Base-by-base conservation (phyloP, 148 eudicot species). In the Limonium bicolor region DNA sequence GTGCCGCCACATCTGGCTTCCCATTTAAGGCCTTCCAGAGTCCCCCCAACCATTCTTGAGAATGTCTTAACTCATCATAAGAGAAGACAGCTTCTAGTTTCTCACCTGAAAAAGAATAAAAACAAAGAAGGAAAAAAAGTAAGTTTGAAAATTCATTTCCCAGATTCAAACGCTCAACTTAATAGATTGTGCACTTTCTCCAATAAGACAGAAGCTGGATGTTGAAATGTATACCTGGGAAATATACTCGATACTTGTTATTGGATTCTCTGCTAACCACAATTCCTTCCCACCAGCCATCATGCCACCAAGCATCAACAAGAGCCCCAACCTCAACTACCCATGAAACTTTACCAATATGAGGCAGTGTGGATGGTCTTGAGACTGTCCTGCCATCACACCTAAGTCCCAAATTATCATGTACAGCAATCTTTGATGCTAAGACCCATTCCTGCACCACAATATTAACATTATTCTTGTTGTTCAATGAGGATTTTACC, bases 241-340 rank as follows among this genome's bases (percentile, higher is more conserved):
- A 74, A 66, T 83, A 72, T 51, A 88, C 81, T 28, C 36, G 62
- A 36, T 74, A 25, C 44, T 31, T 65, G 27, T 79, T 77, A 10
- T 53, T 54, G 8, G 70, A 46, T 59, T 72, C 72, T 60, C 63
- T 68, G 48, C 43, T 55, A 26, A 80, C 56, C 18, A 88, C 76
- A 48, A 88, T 74, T 20, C 83, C 94, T 70, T 88, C 96, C 96
- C 96, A 88, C 94, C 94, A 88, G 4, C 90, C 83, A 60, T 77
- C 86, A 58, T 77, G 63, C 83, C 82, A 69, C 96, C 96, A 77
- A 11, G 55, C 96, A 66, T 88, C 96, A 32, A 88, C 94, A 46
- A 72, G 27, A 17, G 67, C 37, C 19, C 94, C 96, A 30, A 68
- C 51, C 34, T 55, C 58, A 19, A 67, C 42, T 13, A 29, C 51